phyloP scores from a whole-genome alignment of 108 stramenopile species.

The Halocafeteria seosinensis region DNA sequence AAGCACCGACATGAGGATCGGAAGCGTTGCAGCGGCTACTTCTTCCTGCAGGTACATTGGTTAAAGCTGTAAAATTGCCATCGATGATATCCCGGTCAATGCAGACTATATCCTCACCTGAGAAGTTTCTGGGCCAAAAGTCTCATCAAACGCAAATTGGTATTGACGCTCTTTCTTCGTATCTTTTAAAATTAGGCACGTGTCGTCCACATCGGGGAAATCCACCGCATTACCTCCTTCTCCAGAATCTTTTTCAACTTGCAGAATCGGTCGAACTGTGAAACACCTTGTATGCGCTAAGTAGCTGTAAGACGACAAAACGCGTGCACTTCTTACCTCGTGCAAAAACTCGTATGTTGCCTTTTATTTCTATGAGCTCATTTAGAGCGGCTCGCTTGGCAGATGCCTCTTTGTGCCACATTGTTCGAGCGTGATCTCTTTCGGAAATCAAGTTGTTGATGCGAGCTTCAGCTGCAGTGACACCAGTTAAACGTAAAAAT shows the following conservation, averaged over 20 bases:
- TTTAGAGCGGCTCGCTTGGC: not conserved
- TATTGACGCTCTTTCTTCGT: not conserved
- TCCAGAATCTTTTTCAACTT: not conserved
- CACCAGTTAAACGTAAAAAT: too few species aligned
- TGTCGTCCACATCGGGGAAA: not conserved
- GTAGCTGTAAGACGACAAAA: too few species aligned
- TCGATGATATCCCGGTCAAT: too few species aligned
- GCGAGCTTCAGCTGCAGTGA: too few species aligned
- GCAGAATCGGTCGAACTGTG: not conserved
- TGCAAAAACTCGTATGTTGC: not conserved
- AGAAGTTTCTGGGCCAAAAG: too few species aligned
- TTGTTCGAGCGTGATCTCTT: not conserved
- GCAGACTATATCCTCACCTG: too few species aligned
- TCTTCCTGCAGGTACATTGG: constrained; percentile 17
- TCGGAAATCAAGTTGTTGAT: not conserved
- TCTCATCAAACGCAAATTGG: not conserved
- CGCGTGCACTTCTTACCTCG: too few species aligned
- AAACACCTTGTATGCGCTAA: too few species aligned
- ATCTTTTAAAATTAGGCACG: not conserved
- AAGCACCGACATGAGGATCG: constrained; percentile 25
- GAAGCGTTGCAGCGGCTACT: constrained; percentile 29
- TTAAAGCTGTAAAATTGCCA: too few species aligned
- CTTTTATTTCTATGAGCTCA: not conserved
- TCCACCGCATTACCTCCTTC: not conserved
- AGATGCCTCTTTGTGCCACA: not conserved